Evolutionary conservation across 805 yeast species (phyloP).

Genomic region (Deakozyma indianensis): DNA sequence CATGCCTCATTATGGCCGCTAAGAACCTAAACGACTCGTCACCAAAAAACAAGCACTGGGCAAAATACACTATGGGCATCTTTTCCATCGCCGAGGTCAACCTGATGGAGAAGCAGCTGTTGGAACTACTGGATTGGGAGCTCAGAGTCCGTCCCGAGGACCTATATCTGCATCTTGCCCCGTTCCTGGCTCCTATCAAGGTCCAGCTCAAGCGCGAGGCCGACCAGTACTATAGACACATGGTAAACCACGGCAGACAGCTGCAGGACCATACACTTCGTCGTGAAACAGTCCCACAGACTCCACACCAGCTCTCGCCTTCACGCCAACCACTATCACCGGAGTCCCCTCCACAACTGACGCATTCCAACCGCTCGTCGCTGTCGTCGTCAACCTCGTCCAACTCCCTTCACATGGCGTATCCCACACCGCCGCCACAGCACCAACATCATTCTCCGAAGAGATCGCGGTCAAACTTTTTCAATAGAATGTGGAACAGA

Average conservation of each 20-base stretch:
- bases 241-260: not conserved
- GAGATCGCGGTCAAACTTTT: not conserved
- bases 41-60: conserved; percentile 95
- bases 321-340: not conserved
- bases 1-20: conserved; percentile 82
- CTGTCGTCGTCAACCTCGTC: not conserved
- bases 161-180: conserved; percentile 51
- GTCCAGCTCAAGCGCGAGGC: conserved; percentile 5
- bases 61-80: conserved; percentile 78
- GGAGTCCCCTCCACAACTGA: not conserved
- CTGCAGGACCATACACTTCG: not conserved
- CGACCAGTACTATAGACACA: not conserved
- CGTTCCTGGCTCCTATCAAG: conserved; percentile 66
- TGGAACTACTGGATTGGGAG: conserved; percentile 76
- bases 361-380: conserved; percentile 1
- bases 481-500: not conserved
- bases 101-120: conserved; percentile 79
- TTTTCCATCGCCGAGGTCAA: conserved; percentile 68
- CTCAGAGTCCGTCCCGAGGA: conserved; percentile 58
- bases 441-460: not conserved
- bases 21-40: conserved; percentile 86
- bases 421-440: not conserved
- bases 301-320: not conserved
- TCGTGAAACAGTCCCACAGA: no score
- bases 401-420: not conserved